A percentile compares a stretch with the other conserved stretches of the same genome.
Conservation (phyloP, 352 stramenopile genomes). For the Globisporangium echinulatum region DNA sequence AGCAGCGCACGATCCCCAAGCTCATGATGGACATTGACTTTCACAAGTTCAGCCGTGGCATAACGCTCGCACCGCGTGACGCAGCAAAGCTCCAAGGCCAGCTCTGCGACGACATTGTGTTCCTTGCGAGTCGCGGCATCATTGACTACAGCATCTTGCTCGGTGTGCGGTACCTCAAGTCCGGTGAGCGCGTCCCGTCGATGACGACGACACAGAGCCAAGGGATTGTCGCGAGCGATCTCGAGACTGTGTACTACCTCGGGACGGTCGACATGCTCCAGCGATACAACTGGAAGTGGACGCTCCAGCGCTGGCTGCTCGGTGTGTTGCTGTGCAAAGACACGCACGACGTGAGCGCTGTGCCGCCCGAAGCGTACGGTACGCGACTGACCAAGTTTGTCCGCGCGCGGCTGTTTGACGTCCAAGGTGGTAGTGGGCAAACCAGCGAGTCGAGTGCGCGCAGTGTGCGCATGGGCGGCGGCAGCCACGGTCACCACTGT, state of each 20-base stretch:
- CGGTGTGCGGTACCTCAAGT: conserved; percentile 48
- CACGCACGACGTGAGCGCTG: conserved; percentile 73
- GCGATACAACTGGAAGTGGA: conserved; percentile 84
- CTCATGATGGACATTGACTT: conserved; percentile 88
- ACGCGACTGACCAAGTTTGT: conserved; percentile 70
- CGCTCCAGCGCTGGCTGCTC: conserved; percentile 70
- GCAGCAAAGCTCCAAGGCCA: conserved; percentile 48
- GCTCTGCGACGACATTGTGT: conserved; percentile 76
- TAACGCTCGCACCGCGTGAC: conserved; percentile 40
- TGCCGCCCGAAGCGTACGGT: conserved; percentile 64
- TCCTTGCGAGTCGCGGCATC: conserved; percentile 74
- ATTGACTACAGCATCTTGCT: conserved; percentile 85
- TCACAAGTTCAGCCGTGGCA: conserved; percentile 58
- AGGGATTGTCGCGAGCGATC: conserved; percentile 42
- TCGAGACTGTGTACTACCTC: conserved; percentile 66
- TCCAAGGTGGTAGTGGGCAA: conserved; percentile 15
- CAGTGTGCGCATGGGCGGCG: conserved; percentile 2
- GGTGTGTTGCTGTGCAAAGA: conserved; percentile 74
- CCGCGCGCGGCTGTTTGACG: conserved; percentile 59
- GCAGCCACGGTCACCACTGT: background rate
- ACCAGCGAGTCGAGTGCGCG: conserved; percentile 13
- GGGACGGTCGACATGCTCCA: conserved; percentile 82
- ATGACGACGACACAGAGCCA: conserved; percentile 15
- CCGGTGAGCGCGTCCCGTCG: conserved; percentile 19
- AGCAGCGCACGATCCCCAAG: conserved; percentile 51